A percentile compares a stretch with the other conserved stretches of the same genome.
Conservation (phyloP, 1,139 yeast species). For the Petasospora rhodanensis region DNA sequence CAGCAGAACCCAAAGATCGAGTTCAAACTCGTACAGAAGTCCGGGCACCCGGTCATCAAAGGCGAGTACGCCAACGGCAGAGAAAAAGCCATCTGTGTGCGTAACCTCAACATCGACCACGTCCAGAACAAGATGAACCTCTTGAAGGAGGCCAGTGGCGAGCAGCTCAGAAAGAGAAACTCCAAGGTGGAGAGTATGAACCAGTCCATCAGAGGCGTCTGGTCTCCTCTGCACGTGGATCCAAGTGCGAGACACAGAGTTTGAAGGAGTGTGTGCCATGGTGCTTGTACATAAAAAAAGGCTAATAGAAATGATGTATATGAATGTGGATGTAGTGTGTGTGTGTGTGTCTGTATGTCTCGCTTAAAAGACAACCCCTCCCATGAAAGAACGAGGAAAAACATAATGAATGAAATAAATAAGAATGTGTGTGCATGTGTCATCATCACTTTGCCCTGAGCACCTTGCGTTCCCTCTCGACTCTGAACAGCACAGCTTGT, state of each 20-base stretch:
- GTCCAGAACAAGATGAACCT: conserved; percentile 51
- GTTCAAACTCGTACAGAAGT: conserved; percentile 61
- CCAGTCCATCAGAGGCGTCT: conserved; percentile 87
- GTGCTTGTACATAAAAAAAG: not conserved
- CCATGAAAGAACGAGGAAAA: no score
- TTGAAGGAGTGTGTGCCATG: conserved; percentile 27
- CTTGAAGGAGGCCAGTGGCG: conserved; percentile 57
- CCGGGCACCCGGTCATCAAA: conserved; percentile 78
- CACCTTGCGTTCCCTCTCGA: conserved; percentile 22
- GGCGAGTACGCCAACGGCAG: conserved; percentile 56
- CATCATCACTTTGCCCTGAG: conserved; percentile 10
- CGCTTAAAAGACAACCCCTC: no score
- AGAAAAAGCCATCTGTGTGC: conserved; percentile 55
- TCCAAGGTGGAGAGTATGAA: conserved; percentile 77
- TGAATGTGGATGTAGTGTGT: not conserved
- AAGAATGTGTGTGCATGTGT: no score
- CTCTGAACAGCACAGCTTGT: conserved; percentile 23
- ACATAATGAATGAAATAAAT: conserved; percentile 1
- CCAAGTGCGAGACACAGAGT: conserved; percentile 66
- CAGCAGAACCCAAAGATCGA: conserved; percentile 57
- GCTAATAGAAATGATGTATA: not conserved
- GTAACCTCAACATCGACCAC: conserved; percentile 50
- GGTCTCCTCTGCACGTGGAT: conserved; percentile 92
- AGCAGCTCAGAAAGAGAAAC: conserved; percentile 54
- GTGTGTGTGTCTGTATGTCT: no score